These are phyloP conservation scores for Phytophthora parvispora DNA, from an alignment of 352 stramenopile species.

Conservation along the genomic window DNA sequence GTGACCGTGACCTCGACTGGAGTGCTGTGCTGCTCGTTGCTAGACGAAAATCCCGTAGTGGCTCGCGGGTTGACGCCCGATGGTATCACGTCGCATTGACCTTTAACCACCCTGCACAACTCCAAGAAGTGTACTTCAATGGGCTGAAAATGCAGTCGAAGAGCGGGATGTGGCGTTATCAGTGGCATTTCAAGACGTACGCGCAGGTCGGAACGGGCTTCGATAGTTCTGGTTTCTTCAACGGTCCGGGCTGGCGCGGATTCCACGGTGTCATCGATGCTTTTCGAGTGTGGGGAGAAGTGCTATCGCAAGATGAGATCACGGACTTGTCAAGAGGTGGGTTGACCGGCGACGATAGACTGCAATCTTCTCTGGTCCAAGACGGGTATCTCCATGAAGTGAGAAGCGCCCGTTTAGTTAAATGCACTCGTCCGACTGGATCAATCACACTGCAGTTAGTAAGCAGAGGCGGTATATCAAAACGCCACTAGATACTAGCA, in stretches of 20 bases:
- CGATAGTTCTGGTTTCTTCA: constrained; percentile 1
- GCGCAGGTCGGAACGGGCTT: constrained; percentile 42
- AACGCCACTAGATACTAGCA: no score
- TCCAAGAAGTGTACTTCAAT: constrained; percentile 36
- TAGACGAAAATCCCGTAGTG: constrained; percentile 13
- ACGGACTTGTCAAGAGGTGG: constrained; percentile 6
- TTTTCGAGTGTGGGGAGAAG: constrained; percentile 38
- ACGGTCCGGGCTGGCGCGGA: constrained; percentile 33
- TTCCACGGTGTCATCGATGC: constrained; percentile 46
- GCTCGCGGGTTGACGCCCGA: constrained; percentile 18
- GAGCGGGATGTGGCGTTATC: background rate
- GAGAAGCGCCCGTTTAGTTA: background rate
- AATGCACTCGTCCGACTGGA: background rate
- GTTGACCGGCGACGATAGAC: background rate
- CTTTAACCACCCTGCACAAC: constrained; percentile 24
- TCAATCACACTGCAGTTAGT: background rate
- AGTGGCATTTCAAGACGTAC: constrained; percentile 21
- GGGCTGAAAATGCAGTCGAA: constrained; percentile 18
- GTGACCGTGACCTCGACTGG: constrained; percentile 27
- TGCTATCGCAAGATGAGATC: constrained; percentile 12
- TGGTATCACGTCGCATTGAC: constrained; percentile 55
- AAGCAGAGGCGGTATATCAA: background rate
- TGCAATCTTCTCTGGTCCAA: background rate
- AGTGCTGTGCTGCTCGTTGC: constrained; percentile 42
- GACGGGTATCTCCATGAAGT: background rate